Conservation (phyloP, 176 grass and related monocot genomes). For the Oryza coarctata region DNA sequence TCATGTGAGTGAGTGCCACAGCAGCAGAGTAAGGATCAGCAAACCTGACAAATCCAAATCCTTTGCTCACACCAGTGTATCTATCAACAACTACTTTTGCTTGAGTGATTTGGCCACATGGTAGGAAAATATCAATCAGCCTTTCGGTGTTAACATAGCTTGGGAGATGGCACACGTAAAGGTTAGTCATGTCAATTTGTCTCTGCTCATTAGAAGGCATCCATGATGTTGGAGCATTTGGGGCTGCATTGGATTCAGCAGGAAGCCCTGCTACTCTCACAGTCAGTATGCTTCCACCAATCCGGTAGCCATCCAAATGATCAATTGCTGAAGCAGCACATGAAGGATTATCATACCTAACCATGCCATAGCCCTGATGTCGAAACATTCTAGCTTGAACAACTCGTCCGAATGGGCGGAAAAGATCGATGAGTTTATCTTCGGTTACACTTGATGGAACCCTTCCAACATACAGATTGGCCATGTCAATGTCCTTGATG, state of each 20-base stretch:
- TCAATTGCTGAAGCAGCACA: slow-evolving; percentile 47
- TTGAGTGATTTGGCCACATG: slow-evolving; percentile 54
- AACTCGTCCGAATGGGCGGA: slow-evolving; percentile 58
- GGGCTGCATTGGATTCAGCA: background rate
- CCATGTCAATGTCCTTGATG: slow-evolving; percentile 51
- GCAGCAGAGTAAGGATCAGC: slow-evolving; percentile 47
- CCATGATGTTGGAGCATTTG: slow-evolving; percentile 1
- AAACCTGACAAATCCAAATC: slow-evolving; percentile 74
- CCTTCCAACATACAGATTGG: slow-evolving; percentile 53
- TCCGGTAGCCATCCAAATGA: slow-evolving; percentile 58
- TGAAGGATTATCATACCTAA: slow-evolving; percentile 48
- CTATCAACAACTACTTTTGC: slow-evolving; percentile 53
- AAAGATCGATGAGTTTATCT: slow-evolving; percentile 56
- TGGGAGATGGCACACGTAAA: slow-evolving; percentile 56
- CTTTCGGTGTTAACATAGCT: slow-evolving; percentile 40
- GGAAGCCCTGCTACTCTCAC: slow-evolving; percentile 47
- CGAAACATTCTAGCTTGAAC: slow-evolving; percentile 50
- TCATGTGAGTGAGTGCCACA: slow-evolving; percentile 41
- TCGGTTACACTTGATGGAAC: slow-evolving; percentile 48
- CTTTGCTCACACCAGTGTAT: slow-evolving; percentile 61
- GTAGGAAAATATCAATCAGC: slow-evolving; percentile 50
- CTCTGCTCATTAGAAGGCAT: slow-evolving; percentile 11
- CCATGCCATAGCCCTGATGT: slow-evolving; percentile 50
- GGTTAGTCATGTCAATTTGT: slow-evolving; percentile 56
- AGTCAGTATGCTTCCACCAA: slow-evolving; percentile 58